Conservation (phyloP, 2,329 filamentous ascomycete genomes). For the Fusarium staphyleae region DNA sequence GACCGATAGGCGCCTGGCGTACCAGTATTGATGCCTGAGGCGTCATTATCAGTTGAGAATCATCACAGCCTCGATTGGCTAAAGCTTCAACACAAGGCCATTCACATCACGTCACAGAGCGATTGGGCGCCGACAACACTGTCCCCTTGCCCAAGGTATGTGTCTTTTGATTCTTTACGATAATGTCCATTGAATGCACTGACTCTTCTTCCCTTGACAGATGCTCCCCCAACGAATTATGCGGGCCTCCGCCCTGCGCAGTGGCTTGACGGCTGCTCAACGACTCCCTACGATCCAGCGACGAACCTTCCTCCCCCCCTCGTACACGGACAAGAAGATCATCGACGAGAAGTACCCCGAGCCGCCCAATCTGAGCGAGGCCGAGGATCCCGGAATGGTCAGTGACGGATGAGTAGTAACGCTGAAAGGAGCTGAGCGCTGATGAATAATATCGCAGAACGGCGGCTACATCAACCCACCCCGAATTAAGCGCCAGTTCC, state of each 20-base stretch:
- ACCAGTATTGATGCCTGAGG: slow-evolving; percentile 45
- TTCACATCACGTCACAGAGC: slow-evolving; percentile 44
- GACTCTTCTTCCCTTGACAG: slow-evolving; percentile 46
- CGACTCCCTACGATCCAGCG: slow-evolving; percentile 62
- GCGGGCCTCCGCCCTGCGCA: slow-evolving; percentile 56
- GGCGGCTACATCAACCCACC: slow-evolving; percentile 84
- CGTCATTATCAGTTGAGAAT: slow-evolving; percentile 37
- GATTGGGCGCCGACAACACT: slow-evolving; percentile 47
- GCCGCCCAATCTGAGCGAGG: slow-evolving; percentile 58
- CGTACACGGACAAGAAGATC: slow-evolving; percentile 54
- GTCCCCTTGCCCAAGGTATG: slow-evolving; percentile 46
- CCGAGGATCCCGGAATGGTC: slow-evolving; percentile 72
- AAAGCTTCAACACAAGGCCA: slow-evolving; percentile 43
- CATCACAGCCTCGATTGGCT: slow-evolving; percentile 46
- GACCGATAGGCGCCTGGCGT: slow-evolving; percentile 36
- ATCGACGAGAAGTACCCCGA: slow-evolving; percentile 62
- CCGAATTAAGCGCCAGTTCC: slow-evolving; percentile 84
- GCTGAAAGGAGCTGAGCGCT: slow-evolving; percentile 25
- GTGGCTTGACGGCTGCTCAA: slow-evolving; percentile 54
- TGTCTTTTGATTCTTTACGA: not conserved
- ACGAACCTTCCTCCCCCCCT: slow-evolving; percentile 63
- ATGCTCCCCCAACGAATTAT: slow-evolving; percentile 69
- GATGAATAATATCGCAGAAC: slow-evolving; percentile 63
- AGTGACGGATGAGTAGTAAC: slow-evolving; percentile 41
- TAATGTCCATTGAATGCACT: slow-evolving; percentile 25